phyloP scores from a whole-genome alignment of 805 yeast species.

The Teunomyces aglyptinius region DNA sequence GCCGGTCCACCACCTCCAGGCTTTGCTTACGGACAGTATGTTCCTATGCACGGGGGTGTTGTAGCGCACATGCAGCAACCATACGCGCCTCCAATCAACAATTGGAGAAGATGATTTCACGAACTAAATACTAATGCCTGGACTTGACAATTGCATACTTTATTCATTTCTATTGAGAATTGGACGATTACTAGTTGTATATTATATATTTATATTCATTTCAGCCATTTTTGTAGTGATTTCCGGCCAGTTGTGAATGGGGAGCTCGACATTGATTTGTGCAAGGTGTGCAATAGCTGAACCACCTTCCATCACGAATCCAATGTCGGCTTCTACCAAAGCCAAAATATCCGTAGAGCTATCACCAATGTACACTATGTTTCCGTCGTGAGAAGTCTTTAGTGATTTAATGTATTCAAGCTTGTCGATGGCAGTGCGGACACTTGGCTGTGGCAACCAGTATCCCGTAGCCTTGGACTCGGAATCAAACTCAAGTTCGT shows the following conservation, averaged over 20 bases:
- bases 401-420: slow-evolving; percentile 17
- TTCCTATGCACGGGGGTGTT: slow-evolving; percentile 33
- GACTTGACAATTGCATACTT: slow-evolving; percentile 3
- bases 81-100: slow-evolving; percentile 19
- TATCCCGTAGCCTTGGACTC: slow-evolving; percentile 17
- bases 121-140: neutral
- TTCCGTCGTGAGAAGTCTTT: slow-evolving; percentile 9
- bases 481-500: slow-evolving; percentile 45
- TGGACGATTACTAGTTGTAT: slow-evolving; percentile 1
- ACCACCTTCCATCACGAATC: slow-evolving; percentile 38
- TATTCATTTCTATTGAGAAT: neutral
- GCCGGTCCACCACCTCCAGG: slow-evolving; percentile 31
- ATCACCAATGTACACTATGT: slow-evolving; percentile 56
- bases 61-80: slow-evolving; percentile 20
- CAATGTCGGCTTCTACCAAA: slow-evolving; percentile 45
- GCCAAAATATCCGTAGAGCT: slow-evolving; percentile 58
- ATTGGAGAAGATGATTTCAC: slow-evolving; percentile 22
- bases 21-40: slow-evolving; percentile 37
- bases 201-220: neutral
- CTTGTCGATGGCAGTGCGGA: slow-evolving; percentile 60
- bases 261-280: neutral
- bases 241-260: neutral
- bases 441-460: slow-evolving; percentile 15
- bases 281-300: neutral
- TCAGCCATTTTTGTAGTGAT: neutral